These are phyloP conservation scores for Geosmithia morbida DNA, from an alignment of 2,329 filamentous ascomycete genomes.

Conservation along the genomic window DNA sequence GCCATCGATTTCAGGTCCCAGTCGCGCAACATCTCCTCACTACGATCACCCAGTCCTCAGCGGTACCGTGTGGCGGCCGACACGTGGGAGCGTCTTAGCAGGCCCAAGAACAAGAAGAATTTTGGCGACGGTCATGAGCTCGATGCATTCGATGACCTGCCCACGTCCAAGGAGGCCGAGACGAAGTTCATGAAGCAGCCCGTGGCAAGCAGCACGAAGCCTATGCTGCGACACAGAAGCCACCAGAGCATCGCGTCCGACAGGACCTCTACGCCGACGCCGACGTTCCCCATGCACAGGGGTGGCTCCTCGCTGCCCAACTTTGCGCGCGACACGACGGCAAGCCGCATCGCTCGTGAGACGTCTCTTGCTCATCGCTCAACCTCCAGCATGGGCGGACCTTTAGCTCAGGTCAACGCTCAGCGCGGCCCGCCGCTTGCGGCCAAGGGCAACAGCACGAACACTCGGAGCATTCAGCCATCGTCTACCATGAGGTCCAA, in stretches of 20 bases:
- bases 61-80: slow-evolving; percentile 30
- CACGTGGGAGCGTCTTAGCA: slow-evolving; percentile 53
- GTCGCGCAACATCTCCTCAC: slow-evolving; percentile 41
- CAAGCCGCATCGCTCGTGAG: slow-evolving; percentile 51
- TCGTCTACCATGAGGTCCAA: slow-evolving; percentile 32
- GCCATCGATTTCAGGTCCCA: slow-evolving; percentile 40
- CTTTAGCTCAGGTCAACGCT: slow-evolving; percentile 38
- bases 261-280: slow-evolving; percentile 19
- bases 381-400: slow-evolving; percentile 35
- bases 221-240: slow-evolving; percentile 39
- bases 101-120: slow-evolving; percentile 39
- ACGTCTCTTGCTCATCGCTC: slow-evolving; percentile 45
- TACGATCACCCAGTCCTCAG: slow-evolving; percentile 47
- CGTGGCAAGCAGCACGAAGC: slow-evolving; percentile 52
- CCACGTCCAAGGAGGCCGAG: slow-evolving; percentile 71
- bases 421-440: slow-evolving; percentile 40
- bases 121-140: slow-evolving; percentile 91
- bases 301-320: slow-evolving; percentile 36
- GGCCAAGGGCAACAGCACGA: slow-evolving; percentile 30
- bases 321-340: slow-evolving; percentile 51
- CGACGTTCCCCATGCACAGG: slow-evolving; percentile 40
- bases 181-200: slow-evolving; percentile 74
- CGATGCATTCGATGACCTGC: slow-evolving; percentile 87
- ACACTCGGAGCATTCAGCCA: slow-evolving; percentile 23
- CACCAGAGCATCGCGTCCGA: slow-evolving; percentile 38